These are phyloP conservation scores for Thalassiosira oceanica DNA, from an alignment of 352 stramenopile species.

Conservation along the genomic window DNA sequence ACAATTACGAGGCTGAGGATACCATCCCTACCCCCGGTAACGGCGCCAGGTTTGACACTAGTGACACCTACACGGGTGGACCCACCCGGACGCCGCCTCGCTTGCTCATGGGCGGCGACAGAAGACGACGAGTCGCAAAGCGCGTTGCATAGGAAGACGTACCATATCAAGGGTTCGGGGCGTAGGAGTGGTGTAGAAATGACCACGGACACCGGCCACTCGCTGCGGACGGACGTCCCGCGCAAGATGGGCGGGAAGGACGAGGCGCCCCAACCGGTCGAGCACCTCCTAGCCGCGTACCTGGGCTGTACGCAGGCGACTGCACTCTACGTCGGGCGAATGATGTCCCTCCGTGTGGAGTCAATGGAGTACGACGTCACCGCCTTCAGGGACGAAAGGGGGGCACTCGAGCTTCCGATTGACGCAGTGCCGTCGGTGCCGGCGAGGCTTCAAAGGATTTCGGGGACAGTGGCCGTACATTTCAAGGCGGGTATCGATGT, in stretches of 20 bases:
- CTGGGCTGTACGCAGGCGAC: slow-evolving; percentile 78
- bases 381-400: slow-evolving; percentile 60
- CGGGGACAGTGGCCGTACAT: slow-evolving; percentile 52
- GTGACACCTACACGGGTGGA: too few species aligned
- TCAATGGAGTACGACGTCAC: slow-evolving; percentile 65
- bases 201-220: slow-evolving; percentile 60
- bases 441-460: slow-evolving; percentile 47
- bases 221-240: slow-evolving; percentile 67
- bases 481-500: slow-evolving; percentile 21
- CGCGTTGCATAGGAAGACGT: slow-evolving; percentile 19
- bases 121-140: slow-evolving; percentile 8
- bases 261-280: slow-evolving; percentile 71
- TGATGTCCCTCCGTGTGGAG: slow-evolving; percentile 69
- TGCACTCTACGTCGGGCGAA: slow-evolving; percentile 65
- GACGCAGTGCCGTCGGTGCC: slow-evolving; percentile 34
- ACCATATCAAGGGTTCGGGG: slow-evolving; percentile 38
- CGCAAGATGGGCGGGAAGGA: slow-evolving; percentile 67
- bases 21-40: too few species aligned
- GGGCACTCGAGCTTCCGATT: slow-evolving; percentile 66
- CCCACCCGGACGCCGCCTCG: too few species aligned
- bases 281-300: slow-evolving; percentile 67
- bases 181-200: slow-evolving; percentile 24
- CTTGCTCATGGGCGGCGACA: too few species aligned
- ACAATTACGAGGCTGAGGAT: too few species aligned
- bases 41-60: too few species aligned